Percentiles rank a stretch among this genome's conserved stretches.
Evolutionary conservation across 345 rosid genomes (phyloP).

Genomic region (Carallia brachiata): DNA sequence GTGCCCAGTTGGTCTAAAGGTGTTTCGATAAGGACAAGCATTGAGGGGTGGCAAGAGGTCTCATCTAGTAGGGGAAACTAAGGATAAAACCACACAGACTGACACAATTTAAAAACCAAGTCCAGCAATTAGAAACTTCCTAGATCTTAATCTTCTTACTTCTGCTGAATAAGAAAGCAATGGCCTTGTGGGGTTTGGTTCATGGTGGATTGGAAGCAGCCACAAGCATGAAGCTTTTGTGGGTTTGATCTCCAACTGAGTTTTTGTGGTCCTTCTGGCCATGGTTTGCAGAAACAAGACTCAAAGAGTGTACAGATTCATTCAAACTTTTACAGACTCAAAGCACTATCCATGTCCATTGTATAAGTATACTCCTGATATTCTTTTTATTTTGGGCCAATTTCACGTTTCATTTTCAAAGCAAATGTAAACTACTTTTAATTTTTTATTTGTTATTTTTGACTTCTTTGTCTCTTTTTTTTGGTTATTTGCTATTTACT

Average conservation of each 20-base stretch:
- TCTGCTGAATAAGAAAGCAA: slow-evolving; percentile 46
- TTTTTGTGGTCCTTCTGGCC: neutral
- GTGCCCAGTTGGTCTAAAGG: slow-evolving; percentile 64
- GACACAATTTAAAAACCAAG: slow-evolving; percentile 18
- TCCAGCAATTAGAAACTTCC: slow-evolving; percentile 33
- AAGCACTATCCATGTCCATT: slow-evolving; percentile 5
- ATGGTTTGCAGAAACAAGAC: slow-evolving; percentile 9
- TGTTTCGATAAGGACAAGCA: slow-evolving; percentile 78
- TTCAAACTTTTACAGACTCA: slow-evolving; percentile 45
- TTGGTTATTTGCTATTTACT: neutral
- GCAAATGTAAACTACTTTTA: neutral
- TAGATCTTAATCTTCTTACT: slow-evolving; percentile 60
- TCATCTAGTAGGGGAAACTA: slow-evolving; percentile 34
- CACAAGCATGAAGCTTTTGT: slow-evolving; percentile 40
- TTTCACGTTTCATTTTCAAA: neutral
- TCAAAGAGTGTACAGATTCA: slow-evolving; percentile 39
- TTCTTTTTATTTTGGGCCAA: neutral
- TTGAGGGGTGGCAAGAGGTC: slow-evolving; percentile 87
- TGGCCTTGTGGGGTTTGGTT: slow-evolving; percentile 38
- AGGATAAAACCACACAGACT: slow-evolving; percentile 18
- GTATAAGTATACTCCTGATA: slow-evolving; percentile 10
- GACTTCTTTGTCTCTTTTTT: neutral
- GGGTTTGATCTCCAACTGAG: slow-evolving; percentile 42
- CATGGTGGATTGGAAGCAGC: slow-evolving; percentile 56
- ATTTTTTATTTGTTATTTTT: neutral